These are phyloP conservation scores for Tremella fuciformis DNA, from an alignment of 768 basidiomycete species.

Conservation along the genomic window DNA sequence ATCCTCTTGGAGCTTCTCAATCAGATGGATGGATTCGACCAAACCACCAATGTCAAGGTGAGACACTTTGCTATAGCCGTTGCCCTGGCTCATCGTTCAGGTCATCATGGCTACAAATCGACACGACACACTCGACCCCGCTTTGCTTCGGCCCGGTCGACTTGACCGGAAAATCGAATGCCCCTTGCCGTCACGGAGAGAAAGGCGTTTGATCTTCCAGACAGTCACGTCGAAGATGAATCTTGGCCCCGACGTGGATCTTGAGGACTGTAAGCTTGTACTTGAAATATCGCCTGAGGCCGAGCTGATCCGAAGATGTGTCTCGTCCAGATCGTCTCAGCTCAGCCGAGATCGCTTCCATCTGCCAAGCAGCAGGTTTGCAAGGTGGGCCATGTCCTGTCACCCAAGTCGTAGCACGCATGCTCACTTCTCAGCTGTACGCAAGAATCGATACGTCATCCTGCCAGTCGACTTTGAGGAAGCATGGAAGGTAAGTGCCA, in stretches of 20 bases:
- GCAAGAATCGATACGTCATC: conserved; percentile 97
- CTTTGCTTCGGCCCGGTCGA: conserved; percentile 92
- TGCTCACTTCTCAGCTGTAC: conserved; percentile 64
- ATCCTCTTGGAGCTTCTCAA: conserved; percentile 94
- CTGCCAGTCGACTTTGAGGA: conserved; percentile 97
- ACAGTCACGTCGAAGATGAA: conserved; percentile 98
- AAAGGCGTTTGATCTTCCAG: conserved; percentile 96
- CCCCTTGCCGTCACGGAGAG: conserved; percentile 86
- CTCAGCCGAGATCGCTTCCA: conserved; percentile 90
- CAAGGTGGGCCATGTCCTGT: conserved; percentile 63
- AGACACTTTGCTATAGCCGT: neutral
- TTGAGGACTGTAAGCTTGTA: conserved; percentile 82
- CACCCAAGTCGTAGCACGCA: conserved; percentile 2
- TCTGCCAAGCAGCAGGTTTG: conserved; percentile 93
- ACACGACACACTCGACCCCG: conserved; percentile 95
- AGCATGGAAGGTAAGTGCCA: conserved; percentile 85
- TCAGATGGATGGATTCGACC: conserved; percentile 99
- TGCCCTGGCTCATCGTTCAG: conserved; percentile 54
- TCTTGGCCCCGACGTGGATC: conserved; percentile 90
- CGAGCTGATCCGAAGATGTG: conserved; percentile 63
- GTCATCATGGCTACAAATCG: conserved; percentile 99
- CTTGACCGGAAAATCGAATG: conserved; percentile 99
- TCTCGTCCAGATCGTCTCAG: conserved; percentile 94
- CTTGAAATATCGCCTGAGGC: neutral
- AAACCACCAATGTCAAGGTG: conserved; percentile 97